Conservation (phyloP, 164 flowering plant species). For the Aristolochia fimbriata region DNA sequence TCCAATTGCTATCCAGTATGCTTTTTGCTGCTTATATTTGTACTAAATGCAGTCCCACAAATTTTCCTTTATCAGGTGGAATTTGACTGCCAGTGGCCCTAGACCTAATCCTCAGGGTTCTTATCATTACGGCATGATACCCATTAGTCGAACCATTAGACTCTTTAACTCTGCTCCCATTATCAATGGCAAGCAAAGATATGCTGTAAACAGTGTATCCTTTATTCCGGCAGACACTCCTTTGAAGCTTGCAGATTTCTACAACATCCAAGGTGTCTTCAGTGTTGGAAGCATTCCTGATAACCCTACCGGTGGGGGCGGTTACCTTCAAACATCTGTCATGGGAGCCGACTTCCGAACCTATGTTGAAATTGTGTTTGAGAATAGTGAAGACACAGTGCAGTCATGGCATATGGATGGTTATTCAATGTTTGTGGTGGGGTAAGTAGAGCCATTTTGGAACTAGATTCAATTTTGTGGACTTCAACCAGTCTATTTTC, state of each 20-base stretch:
- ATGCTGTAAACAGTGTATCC: slow-evolving; percentile 78
- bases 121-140: slow-evolving; percentile 78
- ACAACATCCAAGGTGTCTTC: slow-evolving; percentile 61
- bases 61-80: slow-evolving; percentile 29
- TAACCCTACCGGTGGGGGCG: slow-evolving; percentile 51
- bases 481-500: too few species aligned
- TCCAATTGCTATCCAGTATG: neutral
- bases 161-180: slow-evolving; percentile 57
- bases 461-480: too few species aligned
- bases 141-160: slow-evolving; percentile 52
- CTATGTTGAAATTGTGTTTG: slow-evolving; percentile 56
- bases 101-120: slow-evolving; percentile 98
- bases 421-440: slow-evolving; percentile 64
- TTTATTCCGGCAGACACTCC: slow-evolving; percentile 77
- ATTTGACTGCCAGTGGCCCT: slow-evolving; percentile 84
- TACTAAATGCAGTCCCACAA: too few species aligned
- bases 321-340: slow-evolving; percentile 68
- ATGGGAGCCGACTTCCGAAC: slow-evolving; percentile 76
- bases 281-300: slow-evolving; percentile 55
- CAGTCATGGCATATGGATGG: slow-evolving; percentile 91
- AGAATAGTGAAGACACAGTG: slow-evolving; percentile 54
- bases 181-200: slow-evolving; percentile 76
- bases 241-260: slow-evolving; percentile 72
- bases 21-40: too few species aligned
- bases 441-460: slow-evolving; percentile 28